phyloP scores from a whole-genome alignment of 2,329 filamentous ascomycete genomes.

The Aspergillus vadensis region DNA sequence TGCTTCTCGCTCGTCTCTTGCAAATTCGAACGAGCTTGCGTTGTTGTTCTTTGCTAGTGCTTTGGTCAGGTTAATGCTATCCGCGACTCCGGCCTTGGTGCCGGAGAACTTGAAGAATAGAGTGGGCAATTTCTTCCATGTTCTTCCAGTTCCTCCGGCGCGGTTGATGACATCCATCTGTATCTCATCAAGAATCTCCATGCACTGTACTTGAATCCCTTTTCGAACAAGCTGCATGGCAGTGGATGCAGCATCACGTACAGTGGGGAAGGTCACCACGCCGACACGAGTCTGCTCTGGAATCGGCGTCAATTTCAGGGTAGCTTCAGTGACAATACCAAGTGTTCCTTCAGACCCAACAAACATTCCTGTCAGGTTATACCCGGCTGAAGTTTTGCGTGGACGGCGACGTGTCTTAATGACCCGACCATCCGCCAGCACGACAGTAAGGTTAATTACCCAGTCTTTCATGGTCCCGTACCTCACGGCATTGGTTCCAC shows the following conservation, averaged over 20 bases:
- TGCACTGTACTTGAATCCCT: conserved; percentile 68
- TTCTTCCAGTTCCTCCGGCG: conserved; percentile 60
- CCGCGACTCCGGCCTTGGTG: conserved; percentile 73
- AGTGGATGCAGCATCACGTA: conserved; percentile 64
- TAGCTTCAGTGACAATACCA: conserved; percentile 70
- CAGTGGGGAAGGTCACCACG: conserved; percentile 60
- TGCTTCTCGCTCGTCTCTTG: conserved; percentile 55
- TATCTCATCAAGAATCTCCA: conserved; percentile 64
- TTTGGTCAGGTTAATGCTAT: conserved; percentile 72
- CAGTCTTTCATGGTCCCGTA: conserved; percentile 79
- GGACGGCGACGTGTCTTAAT: conserved; percentile 70
- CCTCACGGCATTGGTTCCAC: conserved; percentile 60
- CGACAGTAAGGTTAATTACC: conserved; percentile 71
- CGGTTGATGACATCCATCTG: conserved; percentile 68
- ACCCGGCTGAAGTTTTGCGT: conserved; percentile 69
- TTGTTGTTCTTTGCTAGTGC: conserved; percentile 65
- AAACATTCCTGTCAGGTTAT: conserved; percentile 70
- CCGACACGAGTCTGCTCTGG: conserved; percentile 67
- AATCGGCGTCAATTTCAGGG: conserved; percentile 66
- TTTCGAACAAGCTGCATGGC: conserved; percentile 65
- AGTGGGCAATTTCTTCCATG: conserved; percentile 44
- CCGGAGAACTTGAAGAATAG: conserved; percentile 66
- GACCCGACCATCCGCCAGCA: conserved; percentile 67
- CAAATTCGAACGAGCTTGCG: conserved; percentile 58
- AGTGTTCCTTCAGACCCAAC: conserved; percentile 71